Base-by-base conservation (phyloP, 2,329 filamentous ascomycete species). In the Colletotrichum eleusines region DNA sequence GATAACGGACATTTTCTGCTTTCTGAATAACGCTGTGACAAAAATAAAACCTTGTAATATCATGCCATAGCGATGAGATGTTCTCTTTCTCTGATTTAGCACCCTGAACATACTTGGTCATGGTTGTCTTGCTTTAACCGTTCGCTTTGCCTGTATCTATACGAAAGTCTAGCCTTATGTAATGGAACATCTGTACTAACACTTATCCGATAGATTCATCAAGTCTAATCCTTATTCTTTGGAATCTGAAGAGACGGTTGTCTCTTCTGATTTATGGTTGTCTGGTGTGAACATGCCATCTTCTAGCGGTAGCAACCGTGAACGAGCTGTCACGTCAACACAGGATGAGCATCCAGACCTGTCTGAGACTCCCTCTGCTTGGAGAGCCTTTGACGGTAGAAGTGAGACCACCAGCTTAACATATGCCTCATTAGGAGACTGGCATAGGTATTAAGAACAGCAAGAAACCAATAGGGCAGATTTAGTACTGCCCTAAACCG, bases 261-360 rank as follows among this genome's bases (percentile, higher is more conserved):
- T n/a, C 59, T 62, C 46, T 42, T 62, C 11, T 40, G 11, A 53
- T 44, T 62, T 9, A 51, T 62, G 16, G 59, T 62, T 33, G 6
- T 62, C 20, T 3, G 9, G 46, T 8, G n/a, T 62, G 18, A 14
- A 53, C 33, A 62, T n/a, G 5, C n/a, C 16, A 62, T 14, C 59
- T 40, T 62, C 59, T 16, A 53, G 59, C 8, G 23, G 33, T 5
- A 62, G 12, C 33, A 62, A 33, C 42, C 9, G 14, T 11, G 46
- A 62, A 1, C 51, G 18, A 38, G 28, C n/a, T 53, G n/a, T 26
- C 35, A 38, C 26, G 23, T 7, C n/a, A n/a, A n/a, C 7, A 51
- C 14, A 40, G 16, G 6, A 62, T 51, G 11, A 42, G 20, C 53
- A 42, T 51, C 46, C 23, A 40, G 14, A 62, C 38, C 59, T 16